These are phyloP conservation scores for Cystobasidium pallidum DNA, from an alignment of 1,284 basidiomycete species.

Conservation along the genomic window DNA sequence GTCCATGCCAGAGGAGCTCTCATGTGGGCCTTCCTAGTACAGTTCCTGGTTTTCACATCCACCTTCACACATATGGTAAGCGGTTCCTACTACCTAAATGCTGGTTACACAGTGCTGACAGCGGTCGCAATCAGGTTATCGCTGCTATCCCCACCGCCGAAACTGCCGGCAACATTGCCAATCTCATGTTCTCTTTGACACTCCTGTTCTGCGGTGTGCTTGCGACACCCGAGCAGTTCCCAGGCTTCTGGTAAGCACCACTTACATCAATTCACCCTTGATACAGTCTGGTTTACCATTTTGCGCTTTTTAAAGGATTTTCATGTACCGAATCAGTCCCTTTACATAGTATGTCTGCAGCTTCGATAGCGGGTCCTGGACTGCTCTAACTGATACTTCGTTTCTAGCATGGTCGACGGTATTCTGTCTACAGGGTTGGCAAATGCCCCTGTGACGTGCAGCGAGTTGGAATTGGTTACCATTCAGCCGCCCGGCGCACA, in stretches of 20 bases:
- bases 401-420: constrained; percentile 22
- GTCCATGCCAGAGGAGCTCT: constrained; percentile 55
- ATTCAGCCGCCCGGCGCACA: constrained; percentile 24
- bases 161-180: constrained; percentile 58
- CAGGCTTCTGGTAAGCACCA: constrained; percentile 17
- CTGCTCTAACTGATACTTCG: neutral
- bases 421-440: constrained; percentile 22
- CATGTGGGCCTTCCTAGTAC: constrained; percentile 56
- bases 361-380: neutral
- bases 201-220: constrained; percentile 58
- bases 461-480: constrained; percentile 20
- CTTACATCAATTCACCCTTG: constrained; percentile 52
- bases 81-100: constrained; percentile 41
- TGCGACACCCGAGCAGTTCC: constrained; percentile 23
- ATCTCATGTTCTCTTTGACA: constrained; percentile 58
- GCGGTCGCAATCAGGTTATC: constrained; percentile 4
- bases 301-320: constrained; percentile 64
- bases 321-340: constrained; percentile 66
- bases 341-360: constrained; percentile 15
- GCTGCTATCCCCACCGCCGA: constrained; percentile 48
- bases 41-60: constrained; percentile 58
- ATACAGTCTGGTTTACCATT: neutral
- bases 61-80: constrained; percentile 58
- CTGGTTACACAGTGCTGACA: neutral
- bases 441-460: constrained; percentile 27